Conservation (phyloP, 1,284 basidiomycete genomes). For the Marasmius fiardii region DNA sequence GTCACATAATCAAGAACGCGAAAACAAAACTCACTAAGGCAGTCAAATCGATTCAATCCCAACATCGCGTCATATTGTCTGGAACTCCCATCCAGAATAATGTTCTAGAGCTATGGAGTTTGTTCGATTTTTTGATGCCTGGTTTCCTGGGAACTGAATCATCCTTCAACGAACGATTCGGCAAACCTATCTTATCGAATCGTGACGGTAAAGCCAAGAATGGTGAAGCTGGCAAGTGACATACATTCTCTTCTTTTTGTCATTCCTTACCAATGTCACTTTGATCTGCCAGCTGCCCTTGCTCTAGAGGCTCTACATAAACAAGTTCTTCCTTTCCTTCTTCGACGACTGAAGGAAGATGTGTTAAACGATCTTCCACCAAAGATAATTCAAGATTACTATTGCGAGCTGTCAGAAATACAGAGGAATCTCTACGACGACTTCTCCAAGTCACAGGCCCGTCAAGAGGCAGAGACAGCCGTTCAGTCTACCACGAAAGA, state of each 20-base stretch:
- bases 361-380: constrained; percentile 95
- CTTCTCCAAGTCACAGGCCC: constrained; percentile 81
- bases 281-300: constrained; percentile 63
- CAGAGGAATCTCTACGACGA: constrained; percentile 95
- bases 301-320: constrained; percentile 97
- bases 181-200: constrained; percentile 94
- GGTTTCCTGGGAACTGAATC: constrained; percentile 95
- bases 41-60: constrained; percentile 87
- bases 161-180: constrained; percentile 95
- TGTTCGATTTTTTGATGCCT: constrained; percentile 99
- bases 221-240: constrained; percentile 80
- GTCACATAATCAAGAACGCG: constrained; percentile 98
- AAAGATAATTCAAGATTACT: constrained; percentile 99
- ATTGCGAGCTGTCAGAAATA: constrained; percentile 94
- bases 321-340: constrained; percentile 97
- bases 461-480: constrained; percentile 60
- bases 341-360: constrained; percentile 96
- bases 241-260: constrained; percentile 3
- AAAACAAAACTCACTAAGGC: constrained; percentile 98
- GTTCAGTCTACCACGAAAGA: constrained; percentile 46
- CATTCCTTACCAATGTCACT: background rate
- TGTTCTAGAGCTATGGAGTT: constrained; percentile 96
- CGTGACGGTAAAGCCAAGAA: constrained; percentile 95
- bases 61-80: constrained; percentile 92
- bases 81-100: constrained; percentile 99